phyloP scores from a whole-genome alignment of 768 basidiomycete genomes.

The Cystobasidiopsis lactophilus region DNA sequence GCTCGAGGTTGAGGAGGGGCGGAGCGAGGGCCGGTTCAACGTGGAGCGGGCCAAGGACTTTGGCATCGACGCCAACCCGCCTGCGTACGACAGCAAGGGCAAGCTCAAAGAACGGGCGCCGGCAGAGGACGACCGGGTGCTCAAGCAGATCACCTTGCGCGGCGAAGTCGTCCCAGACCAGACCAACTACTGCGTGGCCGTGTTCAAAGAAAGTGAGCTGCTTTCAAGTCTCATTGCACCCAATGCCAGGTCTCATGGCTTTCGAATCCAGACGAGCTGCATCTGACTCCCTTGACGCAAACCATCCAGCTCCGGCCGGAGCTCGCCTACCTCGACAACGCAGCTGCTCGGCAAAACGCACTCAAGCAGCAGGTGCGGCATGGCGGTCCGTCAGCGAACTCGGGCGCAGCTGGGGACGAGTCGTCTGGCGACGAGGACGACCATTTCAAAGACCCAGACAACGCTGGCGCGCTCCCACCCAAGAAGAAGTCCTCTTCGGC shows the following conservation, averaged over 20 bases:
- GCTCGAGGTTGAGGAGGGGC: constrained; percentile 11
- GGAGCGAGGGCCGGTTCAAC: constrained; percentile 16
- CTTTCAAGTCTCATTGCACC: neutral
- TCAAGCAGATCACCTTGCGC: constrained; percentile 16
- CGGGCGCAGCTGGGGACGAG: neutral
- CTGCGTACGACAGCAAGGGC: constrained; percentile 7
- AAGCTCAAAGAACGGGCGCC: constrained; percentile 8
- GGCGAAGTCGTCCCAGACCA: constrained; percentile 21
- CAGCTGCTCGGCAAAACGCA: constrained; percentile 15
- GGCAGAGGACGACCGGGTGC: constrained; percentile 5
- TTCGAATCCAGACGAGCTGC: constrained; percentile 18
- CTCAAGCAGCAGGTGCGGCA: constrained; percentile 10
- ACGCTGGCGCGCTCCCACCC: neutral
- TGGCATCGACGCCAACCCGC: constrained; percentile 11
- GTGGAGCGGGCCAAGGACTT: constrained; percentile 13
- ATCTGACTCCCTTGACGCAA: constrained; percentile 21
- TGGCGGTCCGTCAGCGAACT: constrained; percentile 11
- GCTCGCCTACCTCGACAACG: constrained; percentile 21
- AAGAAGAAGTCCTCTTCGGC: constrained; percentile 2
- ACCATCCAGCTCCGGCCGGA: constrained; percentile 22
- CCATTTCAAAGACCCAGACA: constrained; percentile 1
- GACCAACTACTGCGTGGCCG: constrained; percentile 21
- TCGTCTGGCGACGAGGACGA: constrained; percentile 4
- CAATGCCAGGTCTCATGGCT: neutral
- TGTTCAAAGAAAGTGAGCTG: constrained; percentile 20